Evolutionary conservation across 2,329 filamentous ascomycete genomes (phyloP).

Genomic region (Leptosphaerulina australis): DNA sequence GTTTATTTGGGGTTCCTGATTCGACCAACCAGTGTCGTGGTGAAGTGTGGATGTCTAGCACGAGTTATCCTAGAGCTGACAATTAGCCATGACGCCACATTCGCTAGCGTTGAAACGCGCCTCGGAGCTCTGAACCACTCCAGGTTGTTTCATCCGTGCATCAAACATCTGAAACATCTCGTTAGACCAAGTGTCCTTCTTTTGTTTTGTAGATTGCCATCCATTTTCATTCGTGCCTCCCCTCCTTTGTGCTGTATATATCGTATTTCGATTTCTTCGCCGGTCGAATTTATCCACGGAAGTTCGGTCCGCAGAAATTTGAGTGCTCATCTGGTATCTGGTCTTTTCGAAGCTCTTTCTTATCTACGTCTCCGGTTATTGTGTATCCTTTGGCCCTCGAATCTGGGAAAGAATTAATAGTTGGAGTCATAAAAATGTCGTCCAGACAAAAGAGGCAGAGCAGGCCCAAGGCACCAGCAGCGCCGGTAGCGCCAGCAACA

Average conservation of each 20-base stretch:
- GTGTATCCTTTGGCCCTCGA: neutral
- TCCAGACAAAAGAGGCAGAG: constrained; percentile 42
- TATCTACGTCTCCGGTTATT: neutral
- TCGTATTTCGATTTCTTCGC: constrained; percentile 20
- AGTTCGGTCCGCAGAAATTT: constrained; percentile 30
- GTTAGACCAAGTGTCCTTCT: constrained; percentile 20
- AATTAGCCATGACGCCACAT: constrained; percentile 38
- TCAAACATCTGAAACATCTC: constrained; percentile 33
- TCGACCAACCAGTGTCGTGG: neutral
- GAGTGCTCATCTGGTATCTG: constrained; percentile 26
- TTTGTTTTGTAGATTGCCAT: constrained; percentile 9
- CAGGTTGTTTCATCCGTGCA: constrained; percentile 46
- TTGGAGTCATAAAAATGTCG: constrained; percentile 32
- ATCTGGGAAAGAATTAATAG: constrained; percentile 13
- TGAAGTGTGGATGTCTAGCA: neutral
- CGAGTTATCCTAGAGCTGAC: neutral
- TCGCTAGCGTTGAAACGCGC: constrained; percentile 24
- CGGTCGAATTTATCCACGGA: constrained; percentile 31
- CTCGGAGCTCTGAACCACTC: constrained; percentile 28
- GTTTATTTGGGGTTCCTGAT: neutral
- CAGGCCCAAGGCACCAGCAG: constrained; percentile 38
- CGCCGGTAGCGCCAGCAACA: constrained; percentile 5
- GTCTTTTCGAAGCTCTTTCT: constrained; percentile 20
- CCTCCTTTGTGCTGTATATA: constrained; percentile 1
- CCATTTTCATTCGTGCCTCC: constrained; percentile 14